These are phyloP conservation scores for Hypoxylon sp. DNA, from an alignment of 2,329 filamentous ascomycete species.

Conservation along the genomic window DNA sequence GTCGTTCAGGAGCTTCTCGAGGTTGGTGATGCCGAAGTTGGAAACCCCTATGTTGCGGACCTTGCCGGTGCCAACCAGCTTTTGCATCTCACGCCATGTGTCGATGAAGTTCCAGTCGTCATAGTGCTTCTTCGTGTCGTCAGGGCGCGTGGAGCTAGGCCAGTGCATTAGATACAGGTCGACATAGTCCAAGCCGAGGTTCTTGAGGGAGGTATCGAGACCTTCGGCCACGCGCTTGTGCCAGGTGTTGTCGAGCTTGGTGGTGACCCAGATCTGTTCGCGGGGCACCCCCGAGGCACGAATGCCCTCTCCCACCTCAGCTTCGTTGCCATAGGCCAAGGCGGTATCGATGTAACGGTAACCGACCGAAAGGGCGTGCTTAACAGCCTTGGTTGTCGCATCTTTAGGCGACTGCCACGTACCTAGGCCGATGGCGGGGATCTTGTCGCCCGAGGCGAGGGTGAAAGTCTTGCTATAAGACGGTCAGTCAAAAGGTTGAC, in stretches of 20 bases:
- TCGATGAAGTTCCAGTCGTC: constrained; percentile 86
- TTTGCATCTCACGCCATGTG: constrained; percentile 82
- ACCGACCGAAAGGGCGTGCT: constrained; percentile 75
- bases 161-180: constrained; percentile 82
- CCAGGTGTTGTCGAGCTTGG: constrained; percentile 86
- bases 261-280: constrained; percentile 79
- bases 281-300: constrained; percentile 75
- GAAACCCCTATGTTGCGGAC: constrained; percentile 87
- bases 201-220: constrained; percentile 71
- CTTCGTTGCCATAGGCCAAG: constrained; percentile 83
- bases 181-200: constrained; percentile 74
- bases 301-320: constrained; percentile 76
- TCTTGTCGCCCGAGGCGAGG: constrained; percentile 83
- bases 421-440: constrained; percentile 81
- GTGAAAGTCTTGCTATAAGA: constrained; percentile 70
- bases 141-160: constrained; percentile 75
- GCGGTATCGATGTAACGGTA: constrained; percentile 86
- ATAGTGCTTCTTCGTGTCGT: constrained; percentile 75
- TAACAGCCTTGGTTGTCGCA: constrained; percentile 79
- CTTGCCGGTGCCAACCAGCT: constrained; percentile 77
- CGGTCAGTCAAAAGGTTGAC: constrained; percentile 12
- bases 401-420: constrained; percentile 83
- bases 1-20: constrained; percentile 81
- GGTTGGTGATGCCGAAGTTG: constrained; percentile 86
- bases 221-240: constrained; percentile 78